Evolutionary conservation across 805 yeast species (phyloP), one percentile per base, ranked within the genome.

Genomic region (Metschnikowia sp.): DNA sequence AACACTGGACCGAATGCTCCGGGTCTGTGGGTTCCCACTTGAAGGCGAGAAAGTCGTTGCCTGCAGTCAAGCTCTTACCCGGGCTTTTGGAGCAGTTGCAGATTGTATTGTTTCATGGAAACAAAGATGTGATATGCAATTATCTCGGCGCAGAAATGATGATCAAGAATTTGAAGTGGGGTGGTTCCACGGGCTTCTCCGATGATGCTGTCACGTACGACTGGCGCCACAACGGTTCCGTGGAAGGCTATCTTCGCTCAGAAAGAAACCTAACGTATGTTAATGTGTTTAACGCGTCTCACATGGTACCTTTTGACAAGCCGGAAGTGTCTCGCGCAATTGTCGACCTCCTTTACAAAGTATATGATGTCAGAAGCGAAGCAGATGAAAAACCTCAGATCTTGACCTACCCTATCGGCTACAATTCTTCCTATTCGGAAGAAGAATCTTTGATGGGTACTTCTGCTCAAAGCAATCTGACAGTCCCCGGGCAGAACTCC

Each of bases 291-390:
- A 80, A 88, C 56, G 81, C 96, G 0, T 85, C 96, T 3, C 98
- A 94, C 62, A 92, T 94, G 98, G 94, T 90, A 26, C 96, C 98
- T 1, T 84, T 79, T 54, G 97, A 91, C 62, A 68, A 79, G 44
- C 86, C 94, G 1, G 80, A 75, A 39, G 75, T 78, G 28, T 78
- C 91, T 8, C 74, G 90, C 54, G 88, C 89, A 13, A 66, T 91
- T 50, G 68, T 90, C 36, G 90, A 88, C 58, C 50, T 79, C 19
- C 57, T 74, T 35, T 57, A 50, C 13, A 51, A 54, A 13, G 55
- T 53, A 19, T 48, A 42, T 18, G 56, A 58, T 0, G 51, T 45
- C 5, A 44, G 44, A 4, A 52, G 47, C 9, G 54, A 48, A 26
- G 49, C 37, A 11, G 46, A 10, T 18, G 57, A 59, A 41, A 58